These are phyloP conservation scores for Linnemannia elongata DNA, from an alignment of 192 early-diverging fungal species.

Conservation along the genomic window DNA sequence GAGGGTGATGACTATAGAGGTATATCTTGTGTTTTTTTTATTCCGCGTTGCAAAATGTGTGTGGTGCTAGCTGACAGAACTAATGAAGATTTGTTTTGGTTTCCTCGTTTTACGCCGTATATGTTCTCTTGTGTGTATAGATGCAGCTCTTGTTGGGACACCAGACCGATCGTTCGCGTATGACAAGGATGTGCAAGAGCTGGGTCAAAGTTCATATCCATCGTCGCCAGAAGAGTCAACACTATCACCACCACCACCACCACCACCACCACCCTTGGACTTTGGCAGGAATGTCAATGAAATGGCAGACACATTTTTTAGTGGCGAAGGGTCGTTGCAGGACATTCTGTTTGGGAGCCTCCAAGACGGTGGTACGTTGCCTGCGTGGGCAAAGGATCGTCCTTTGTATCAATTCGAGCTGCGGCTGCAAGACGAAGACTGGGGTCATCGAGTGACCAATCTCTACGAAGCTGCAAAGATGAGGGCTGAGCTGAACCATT, in stretches of 20 bases:
- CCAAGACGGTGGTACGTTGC: background rate
- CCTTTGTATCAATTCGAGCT: background rate
- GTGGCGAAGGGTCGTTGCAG: background rate
- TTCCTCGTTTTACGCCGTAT: background rate
- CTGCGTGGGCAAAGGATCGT: background rate
- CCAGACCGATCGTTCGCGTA: background rate
- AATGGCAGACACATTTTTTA: background rate
- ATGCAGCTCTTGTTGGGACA: background rate
- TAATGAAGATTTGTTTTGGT: background rate
- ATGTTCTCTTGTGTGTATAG: background rate
- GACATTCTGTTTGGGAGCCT: background rate
- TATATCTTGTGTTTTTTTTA: background rate
- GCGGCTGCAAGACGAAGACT: background rate
- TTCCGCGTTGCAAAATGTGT: background rate
- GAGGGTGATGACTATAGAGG: background rate
- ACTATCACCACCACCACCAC: background rate
- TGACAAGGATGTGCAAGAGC: background rate
- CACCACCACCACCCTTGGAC: background rate
- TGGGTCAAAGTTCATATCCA: background rate
- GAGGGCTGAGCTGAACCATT: background rate
- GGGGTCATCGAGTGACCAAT: background rate
- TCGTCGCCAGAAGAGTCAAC: background rate
- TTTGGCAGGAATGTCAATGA: background rate
- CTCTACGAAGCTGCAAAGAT: background rate
- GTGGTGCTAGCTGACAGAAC: background rate